Conservation (phyloP, 148 eudicot species). For the Vaccinium vitisidaea region DNA sequence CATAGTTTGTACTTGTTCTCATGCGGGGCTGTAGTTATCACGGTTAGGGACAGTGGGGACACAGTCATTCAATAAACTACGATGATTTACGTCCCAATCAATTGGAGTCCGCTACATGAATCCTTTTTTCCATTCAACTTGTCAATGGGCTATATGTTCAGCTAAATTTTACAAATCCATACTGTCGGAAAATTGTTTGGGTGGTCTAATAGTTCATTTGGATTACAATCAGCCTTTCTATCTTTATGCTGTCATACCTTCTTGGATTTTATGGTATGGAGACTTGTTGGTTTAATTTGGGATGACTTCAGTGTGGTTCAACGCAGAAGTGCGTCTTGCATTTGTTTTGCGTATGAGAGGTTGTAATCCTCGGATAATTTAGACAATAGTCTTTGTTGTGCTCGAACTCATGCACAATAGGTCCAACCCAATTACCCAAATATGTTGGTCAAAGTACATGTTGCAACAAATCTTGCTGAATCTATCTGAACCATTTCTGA, state of each 20-base stretch:
- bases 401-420: background rate
- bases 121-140: background rate
- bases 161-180: background rate
- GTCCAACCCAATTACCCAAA: background rate
- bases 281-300: background rate
- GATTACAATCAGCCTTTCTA: background rate
- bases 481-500: background rate
- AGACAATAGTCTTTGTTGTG: background rate
- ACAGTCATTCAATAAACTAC: background rate
- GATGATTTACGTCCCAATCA: background rate
- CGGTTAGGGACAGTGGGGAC: background rate
- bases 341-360: background rate
- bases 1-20: background rate
- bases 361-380: background rate
- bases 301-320: background rate
- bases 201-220: background rate
- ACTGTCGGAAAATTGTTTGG: background rate
- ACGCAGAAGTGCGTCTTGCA: background rate
- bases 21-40: background rate
- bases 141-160: background rate
- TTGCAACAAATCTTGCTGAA: background rate
- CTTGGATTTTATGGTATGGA: background rate
- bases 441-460: background rate
- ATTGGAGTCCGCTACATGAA: no score
- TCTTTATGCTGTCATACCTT: background rate